Base-by-base conservation (phyloP, 139 green algal genomes). In the Auxenochlorella protothecoides region DNA sequence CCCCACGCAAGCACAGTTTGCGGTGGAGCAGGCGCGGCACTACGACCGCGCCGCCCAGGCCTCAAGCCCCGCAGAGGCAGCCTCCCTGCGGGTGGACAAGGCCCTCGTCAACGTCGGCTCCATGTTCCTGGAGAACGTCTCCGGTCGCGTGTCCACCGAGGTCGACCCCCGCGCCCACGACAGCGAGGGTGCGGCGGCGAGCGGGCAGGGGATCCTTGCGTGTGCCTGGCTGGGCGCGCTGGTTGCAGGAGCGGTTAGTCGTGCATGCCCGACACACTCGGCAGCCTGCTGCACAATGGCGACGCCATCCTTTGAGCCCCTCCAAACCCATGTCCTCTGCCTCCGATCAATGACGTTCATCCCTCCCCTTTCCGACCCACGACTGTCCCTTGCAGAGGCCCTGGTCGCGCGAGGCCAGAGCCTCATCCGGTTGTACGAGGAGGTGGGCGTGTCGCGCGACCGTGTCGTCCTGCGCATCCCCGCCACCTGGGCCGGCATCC, bases 401-500 rank as follows among this genome's bases (percentile, higher is more conserved):
- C 66, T 93, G 52, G 77, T 91, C 12, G 27, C 68, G 5, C 72
- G 82, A 15, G 87, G 77, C 3, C 69, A 76, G 2, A 54, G 66
- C 5, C 73, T 93, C 16, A 54, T 84, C 5, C 68, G 57, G 11
- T 68, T 91, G 69, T 95, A 87, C 60, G 62, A 78, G 60, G 77
- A 88, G 63, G 81, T 88, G 73, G 86, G 80, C 4, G 80, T 94
- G 69, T 55, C 74, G 3, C 64, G 65, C 15, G 66, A 84, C 61
- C 64, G 72, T 2, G 74, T 92, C 11, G 76, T 96, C 55, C 79
- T 95, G 60, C 77, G 83, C n/a, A 82, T 96, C 52, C 90, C 90
- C 16, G 90, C 82, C 60, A 96, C 90, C 9, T 95, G 88, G 87
- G 79, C 77, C 5, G 89, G 79, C 53, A 90, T 92, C 51, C 79